Evolutionary conservation across 139 green algal species (phyloP).

Genomic region (Raphidocelis subcapitata): DNA sequence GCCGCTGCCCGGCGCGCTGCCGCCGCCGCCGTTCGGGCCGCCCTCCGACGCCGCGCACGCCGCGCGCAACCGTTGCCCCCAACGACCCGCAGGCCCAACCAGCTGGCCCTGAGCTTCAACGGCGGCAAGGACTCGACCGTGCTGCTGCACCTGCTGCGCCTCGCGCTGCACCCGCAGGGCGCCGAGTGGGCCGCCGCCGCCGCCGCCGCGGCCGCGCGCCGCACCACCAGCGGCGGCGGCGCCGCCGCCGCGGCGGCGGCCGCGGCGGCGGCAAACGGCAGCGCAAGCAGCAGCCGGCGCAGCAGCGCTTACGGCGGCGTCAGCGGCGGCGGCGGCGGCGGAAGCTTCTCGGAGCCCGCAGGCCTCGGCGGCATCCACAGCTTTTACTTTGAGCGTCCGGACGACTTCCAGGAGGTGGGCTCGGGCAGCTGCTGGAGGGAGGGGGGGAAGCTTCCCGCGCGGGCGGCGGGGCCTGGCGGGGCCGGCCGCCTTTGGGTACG

Average conservation of each 20-base stretch:
- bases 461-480: no score
- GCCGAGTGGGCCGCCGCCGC: neutral
- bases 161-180: constrained; percentile 30
- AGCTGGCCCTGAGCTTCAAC: constrained; percentile 91
- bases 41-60: neutral
- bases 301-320: neutral
- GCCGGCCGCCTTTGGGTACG: no score
- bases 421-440: constrained; percentile 38
- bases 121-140: constrained; percentile 93
- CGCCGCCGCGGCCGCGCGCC: neutral
- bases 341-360: neutral
- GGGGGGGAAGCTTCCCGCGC: constrained; percentile 8
- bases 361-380: constrained; percentile 61
- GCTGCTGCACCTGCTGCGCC: constrained; percentile 84
- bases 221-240: constrained; percentile 12
- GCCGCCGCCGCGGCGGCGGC: no score
- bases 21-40: neutral
- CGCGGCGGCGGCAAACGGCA: neutral
- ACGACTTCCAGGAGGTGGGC: constrained; percentile 81
- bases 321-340: no score
- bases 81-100: constrained; percentile 34
- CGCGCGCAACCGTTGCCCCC: neutral
- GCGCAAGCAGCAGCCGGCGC: neutral
- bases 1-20: neutral
- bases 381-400: constrained; percentile 75